Evolutionary conservation across 2,329 filamentous ascomycete genomes (phyloP), one percentile per base, ranked within the genome.

Genomic region (Penicillium sp.): DNA sequence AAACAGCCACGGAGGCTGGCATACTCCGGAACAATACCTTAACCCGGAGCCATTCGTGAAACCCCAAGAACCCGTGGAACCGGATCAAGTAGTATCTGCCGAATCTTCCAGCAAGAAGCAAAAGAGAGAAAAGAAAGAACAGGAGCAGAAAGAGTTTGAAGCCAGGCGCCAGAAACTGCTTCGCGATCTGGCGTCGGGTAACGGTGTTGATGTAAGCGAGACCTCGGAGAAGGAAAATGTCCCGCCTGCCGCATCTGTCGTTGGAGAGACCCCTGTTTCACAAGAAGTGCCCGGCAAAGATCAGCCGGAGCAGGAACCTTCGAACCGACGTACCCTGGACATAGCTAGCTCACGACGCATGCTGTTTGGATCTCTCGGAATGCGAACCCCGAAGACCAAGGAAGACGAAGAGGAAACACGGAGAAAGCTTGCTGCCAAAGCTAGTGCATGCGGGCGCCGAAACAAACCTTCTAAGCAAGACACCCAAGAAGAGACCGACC

Each of bases 351-450:
- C 86, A 2, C 82, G 85, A 53, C 83, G 90, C 62, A 78, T 93
- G 56, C 72, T 93, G 0, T 90, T 92, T 66, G 86, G 87, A 9
- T 87, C 89, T 7, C 78, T 93, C 4, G 90, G 89, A 4, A 73
- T 91, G 10, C 85, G 85, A 54, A 82, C 82, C 4, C 89, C 90
- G 0, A 89, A 87, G 66, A 86, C 80, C 1, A 87, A 88, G 64
- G 82, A 83, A 31, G 89, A 91, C 19, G 88, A 88, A 68, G 83
- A 87, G 17, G 81, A 82, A 38, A 73, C 89, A 6, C 83, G 84
- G 27, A 77, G 81, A 60, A 82, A 83, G 56, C 72, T 91, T 25
- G 84, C 85, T 77, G 82, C 81, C 60, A 77, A 82, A 70, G 77
- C 81, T 68, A 77, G 62, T 61, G 76, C 44, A 45, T 61, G 43